Percentiles rank a stretch among this genome's conserved stretches.
phyloP scores from a whole-genome alignment of 768 basidiomycete genomes.

The Tricholomella constricta region DNA sequence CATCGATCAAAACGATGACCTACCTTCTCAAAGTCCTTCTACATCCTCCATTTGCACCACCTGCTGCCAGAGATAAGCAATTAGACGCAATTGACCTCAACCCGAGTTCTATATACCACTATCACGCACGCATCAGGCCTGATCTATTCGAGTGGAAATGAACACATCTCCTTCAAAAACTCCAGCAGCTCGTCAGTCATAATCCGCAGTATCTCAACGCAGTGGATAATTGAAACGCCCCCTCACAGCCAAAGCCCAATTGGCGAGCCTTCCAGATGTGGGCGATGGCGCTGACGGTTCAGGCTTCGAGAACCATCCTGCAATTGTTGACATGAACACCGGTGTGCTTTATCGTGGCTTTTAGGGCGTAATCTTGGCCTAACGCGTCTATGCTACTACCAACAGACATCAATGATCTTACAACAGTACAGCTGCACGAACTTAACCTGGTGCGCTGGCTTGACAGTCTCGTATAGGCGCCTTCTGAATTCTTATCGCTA shows the following conservation, averaged over 20 bases:
- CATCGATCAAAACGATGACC: slow-evolving; percentile 7
- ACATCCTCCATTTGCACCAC: background rate
- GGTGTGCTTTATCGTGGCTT: slow-evolving; percentile 2
- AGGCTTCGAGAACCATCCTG: slow-evolving; percentile 1
- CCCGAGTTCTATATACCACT: background rate
- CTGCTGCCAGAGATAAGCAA: background rate
- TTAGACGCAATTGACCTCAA: background rate
- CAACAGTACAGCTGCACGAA: slow-evolving; percentile 22
- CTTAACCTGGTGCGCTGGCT: slow-evolving; percentile 24
- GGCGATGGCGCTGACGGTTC: slow-evolving; percentile 16
- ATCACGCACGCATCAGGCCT: too few species aligned
- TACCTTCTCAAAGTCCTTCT: background rate
- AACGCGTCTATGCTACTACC: too few species aligned
- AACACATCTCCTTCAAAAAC: background rate
- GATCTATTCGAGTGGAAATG: too few species aligned
- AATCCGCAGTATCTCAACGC: background rate
- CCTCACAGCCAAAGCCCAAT: slow-evolving; percentile 14
- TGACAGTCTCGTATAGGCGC: background rate
- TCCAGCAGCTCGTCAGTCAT: slow-evolving; percentile 18
- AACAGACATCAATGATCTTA: slow-evolving; percentile 10
- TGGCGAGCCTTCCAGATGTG: slow-evolving; percentile 17
- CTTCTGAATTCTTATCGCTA: background rate
- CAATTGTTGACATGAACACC: slow-evolving; percentile 6
- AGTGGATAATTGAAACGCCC: background rate
- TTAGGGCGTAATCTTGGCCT: too few species aligned